phyloP scores from a whole-genome alignment of 495 filamentous ascomycete genomes.

The Penicillium angulare region DNA sequence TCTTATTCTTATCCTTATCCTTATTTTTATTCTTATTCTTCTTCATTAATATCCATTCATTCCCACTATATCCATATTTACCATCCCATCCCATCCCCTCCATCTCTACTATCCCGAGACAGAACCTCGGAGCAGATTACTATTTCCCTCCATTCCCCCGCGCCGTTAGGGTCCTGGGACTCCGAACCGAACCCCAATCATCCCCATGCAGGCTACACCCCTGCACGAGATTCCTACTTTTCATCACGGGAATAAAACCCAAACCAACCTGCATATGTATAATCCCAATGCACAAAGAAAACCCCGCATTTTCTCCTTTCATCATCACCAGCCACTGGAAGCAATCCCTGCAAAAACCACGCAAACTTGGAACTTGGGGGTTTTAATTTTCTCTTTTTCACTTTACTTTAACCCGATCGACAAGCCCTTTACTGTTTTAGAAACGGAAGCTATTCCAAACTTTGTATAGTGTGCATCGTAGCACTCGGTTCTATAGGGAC shows the following conservation, averaged over 20 bases:
- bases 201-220: not conserved
- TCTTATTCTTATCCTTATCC: too few species aligned
- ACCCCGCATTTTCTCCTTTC: not conserved
- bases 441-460: conserved; percentile 4
- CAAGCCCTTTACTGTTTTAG: conserved; percentile 13
- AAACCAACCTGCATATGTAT: too few species aligned
- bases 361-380: too few species aligned
- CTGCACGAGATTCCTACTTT: not conserved
- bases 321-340: not conserved
- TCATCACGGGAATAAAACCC: not conserved
- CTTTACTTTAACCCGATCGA: conserved; percentile 3
- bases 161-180: not conserved
- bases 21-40: too few species aligned
- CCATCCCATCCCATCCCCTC: too few species aligned
- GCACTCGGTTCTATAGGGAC: too few species aligned
- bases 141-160: not conserved
- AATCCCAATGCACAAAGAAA: not conserved
- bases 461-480: not conserved
- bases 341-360: not conserved
- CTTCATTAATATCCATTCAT: too few species aligned
- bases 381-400: not conserved
- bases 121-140: not conserved
- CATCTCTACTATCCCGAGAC: too few species aligned
- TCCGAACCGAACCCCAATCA: not conserved
- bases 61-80: too few species aligned